Conservation (phyloP, 345 rosid species). For the Triadica sebifera region DNA sequence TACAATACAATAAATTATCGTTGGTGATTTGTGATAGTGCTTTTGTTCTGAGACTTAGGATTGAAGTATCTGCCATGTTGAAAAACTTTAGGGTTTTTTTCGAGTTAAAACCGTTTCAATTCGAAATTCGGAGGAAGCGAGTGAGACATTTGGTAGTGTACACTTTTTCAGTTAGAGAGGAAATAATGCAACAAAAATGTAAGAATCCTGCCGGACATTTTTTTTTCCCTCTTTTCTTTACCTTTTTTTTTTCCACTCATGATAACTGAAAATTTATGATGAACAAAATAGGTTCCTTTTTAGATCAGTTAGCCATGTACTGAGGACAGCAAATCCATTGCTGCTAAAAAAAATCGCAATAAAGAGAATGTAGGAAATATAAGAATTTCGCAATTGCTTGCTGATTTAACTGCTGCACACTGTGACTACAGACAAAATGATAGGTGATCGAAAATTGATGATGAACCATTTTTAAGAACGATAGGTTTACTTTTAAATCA, state of each 20-base stretch:
- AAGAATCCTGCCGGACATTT: too few species aligned
- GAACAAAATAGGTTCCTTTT: too few species aligned
- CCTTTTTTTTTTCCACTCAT: too few species aligned
- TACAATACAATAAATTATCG: background rate
- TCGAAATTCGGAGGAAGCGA: background rate
- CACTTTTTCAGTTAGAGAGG: too few species aligned
- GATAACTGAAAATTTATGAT: too few species aligned
- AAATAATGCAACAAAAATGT: too few species aligned
- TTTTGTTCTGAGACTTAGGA: background rate
- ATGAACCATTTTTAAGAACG: background rate
- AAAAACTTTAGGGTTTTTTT: slow-evolving; percentile 9
- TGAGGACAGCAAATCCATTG: too few species aligned
- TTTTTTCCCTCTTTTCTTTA: too few species aligned
- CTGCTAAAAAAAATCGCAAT: too few species aligned
- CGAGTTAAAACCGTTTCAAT: background rate
- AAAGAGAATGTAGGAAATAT: too few species aligned
- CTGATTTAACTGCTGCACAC: background rate
- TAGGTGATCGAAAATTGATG: background rate
- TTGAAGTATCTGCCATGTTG: background rate
- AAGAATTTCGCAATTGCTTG: background rate
- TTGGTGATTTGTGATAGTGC: background rate
- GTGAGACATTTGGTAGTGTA: background rate
- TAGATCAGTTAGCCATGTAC: too few species aligned
- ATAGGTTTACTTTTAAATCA: background rate
- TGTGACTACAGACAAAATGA: background rate